Evolutionary conservation across 1,284 basidiomycete genomes (phyloP).

Genomic region (Ustilago shanxiensis): DNA sequence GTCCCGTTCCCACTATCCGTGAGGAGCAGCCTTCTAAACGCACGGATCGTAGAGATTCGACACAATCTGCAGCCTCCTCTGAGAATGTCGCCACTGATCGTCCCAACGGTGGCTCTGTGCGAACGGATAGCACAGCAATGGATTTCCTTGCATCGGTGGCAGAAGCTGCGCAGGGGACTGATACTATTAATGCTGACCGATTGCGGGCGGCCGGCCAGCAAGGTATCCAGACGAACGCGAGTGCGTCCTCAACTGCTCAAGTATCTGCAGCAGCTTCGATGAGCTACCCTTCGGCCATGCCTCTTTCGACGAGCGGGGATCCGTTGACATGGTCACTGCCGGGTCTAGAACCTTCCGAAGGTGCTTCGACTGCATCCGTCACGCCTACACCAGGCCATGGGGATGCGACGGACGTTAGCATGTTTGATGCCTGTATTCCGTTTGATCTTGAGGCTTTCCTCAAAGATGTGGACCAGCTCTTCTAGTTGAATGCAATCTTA

Average conservation of each 20-base stretch:
- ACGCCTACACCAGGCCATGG: slow-evolving; percentile 4
- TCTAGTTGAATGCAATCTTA: slow-evolving; percentile 8
- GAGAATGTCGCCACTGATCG: neutral
- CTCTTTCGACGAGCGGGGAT: neutral
- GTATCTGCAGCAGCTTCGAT: neutral
- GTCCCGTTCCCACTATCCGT: slow-evolving; percentile 6
- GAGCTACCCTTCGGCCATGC: neutral
- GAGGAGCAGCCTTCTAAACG: neutral
- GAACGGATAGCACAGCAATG: too few species aligned
- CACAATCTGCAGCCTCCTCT: neutral
- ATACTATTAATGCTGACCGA: neutral
- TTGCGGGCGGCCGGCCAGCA: neutral
- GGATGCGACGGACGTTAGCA: slow-evolving; percentile 2
- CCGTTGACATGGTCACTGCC: neutral
- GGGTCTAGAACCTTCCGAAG: neutral
- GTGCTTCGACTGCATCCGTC: neutral
- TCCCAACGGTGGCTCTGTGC: too few species aligned
- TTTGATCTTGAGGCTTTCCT: slow-evolving; percentile 45
- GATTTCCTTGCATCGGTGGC: slow-evolving; percentile 25
- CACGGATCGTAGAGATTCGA: neutral
- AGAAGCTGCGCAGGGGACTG: slow-evolving; percentile 5
- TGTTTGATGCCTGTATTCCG: slow-evolving; percentile 18
- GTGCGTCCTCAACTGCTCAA: neutral
- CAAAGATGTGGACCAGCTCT: slow-evolving; percentile 38
- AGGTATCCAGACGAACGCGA: neutral